These are phyloP conservation scores for Aspergillus felis DNA, from an alignment of 2,329 filamentous ascomycete genomes.

Conservation along the genomic window DNA sequence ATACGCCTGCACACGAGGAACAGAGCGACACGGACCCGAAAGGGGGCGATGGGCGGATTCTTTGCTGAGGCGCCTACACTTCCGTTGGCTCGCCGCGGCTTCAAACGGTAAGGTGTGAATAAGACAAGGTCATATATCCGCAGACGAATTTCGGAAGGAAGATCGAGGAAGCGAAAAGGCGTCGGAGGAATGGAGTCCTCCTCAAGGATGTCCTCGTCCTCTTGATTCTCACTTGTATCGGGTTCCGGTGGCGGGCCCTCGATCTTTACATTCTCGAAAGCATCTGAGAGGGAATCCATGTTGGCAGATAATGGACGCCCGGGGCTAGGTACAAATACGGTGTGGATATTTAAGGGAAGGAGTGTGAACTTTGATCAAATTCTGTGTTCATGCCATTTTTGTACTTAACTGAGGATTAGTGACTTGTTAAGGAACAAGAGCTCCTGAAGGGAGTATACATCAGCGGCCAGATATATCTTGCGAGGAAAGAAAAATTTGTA, in stretches of 20 bases:
- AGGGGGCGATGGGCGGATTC: slow-evolving; percentile 30
- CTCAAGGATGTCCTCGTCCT: slow-evolving; percentile 17
- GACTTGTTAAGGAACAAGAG: slow-evolving; percentile 10
- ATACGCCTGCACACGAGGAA: slow-evolving; percentile 42
- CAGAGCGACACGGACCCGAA: slow-evolving; percentile 34
- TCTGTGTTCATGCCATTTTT: slow-evolving; percentile 22
- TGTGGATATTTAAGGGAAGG: slow-evolving; percentile 8
- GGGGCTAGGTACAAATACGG: not conserved
- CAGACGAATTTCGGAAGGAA: slow-evolving; percentile 52
- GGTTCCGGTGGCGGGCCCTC: slow-evolving; percentile 13
- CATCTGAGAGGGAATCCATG: slow-evolving; percentile 19
- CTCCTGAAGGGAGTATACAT: slow-evolving; percentile 6
- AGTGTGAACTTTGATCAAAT: slow-evolving; percentile 10
- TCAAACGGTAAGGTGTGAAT: slow-evolving; percentile 31
- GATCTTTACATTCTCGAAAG: slow-evolving; percentile 22
- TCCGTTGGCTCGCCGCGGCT: slow-evolving; percentile 23
- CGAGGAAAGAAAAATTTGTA: slow-evolving; percentile 29
- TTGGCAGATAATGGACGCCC: slow-evolving; percentile 1
- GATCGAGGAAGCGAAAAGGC: slow-evolving; percentile 50
- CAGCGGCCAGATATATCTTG: slow-evolving; percentile 12
- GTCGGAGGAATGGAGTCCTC: slow-evolving; percentile 12
- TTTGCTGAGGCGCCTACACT: slow-evolving; percentile 36
- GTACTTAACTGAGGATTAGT: slow-evolving; percentile 14
- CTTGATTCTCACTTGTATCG: slow-evolving; percentile 9
- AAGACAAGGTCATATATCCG: slow-evolving; percentile 47